Conservation (phyloP, 192 early-diverging fungal genomes). For the Podila horticola region DNA sequence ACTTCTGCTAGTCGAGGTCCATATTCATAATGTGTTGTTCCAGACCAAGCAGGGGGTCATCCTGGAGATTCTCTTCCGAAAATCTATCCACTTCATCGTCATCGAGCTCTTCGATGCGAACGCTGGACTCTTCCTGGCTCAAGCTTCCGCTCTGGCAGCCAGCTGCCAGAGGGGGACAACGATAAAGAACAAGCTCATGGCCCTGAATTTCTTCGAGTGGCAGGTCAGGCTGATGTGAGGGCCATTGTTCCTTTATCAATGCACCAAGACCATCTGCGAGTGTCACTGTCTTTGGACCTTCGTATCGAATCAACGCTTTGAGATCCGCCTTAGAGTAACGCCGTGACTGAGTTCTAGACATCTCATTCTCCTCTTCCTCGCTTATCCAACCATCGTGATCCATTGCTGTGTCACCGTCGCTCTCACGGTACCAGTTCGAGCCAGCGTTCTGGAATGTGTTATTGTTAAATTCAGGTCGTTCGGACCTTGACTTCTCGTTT, state of each 20-base stretch:
- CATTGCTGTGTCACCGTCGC: background rate
- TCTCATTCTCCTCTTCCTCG: background rate
- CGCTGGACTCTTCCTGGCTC: background rate
- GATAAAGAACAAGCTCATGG: slow-evolving; percentile 30
- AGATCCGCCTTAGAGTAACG: slow-evolving; percentile 1
- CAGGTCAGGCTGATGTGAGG: background rate
- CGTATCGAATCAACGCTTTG: slow-evolving; percentile 33
- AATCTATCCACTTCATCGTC: slow-evolving; percentile 19
- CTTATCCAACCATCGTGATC: background rate
- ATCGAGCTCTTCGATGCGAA: slow-evolving; percentile 19
- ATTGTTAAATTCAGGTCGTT: background rate
- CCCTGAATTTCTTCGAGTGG: background rate
- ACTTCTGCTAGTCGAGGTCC: slow-evolving; percentile 27
- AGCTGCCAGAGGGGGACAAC: background rate
- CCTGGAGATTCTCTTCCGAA: background rate
- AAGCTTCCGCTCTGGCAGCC: background rate
- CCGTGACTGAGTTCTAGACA: background rate
- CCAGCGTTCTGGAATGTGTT: background rate
- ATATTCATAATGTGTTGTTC: slow-evolving; percentile 36
- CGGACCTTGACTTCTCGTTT: background rate
- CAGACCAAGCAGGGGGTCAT: slow-evolving; percentile 20
- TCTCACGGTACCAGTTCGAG: background rate
- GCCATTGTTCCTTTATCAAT: background rate
- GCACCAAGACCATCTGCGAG: slow-evolving; percentile 2
- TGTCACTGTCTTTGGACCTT: slow-evolving; percentile 35